Percentiles rank a stretch among this genome's conserved stretches.
Conservation (phyloP, 768 basidiomycete genomes). For the Termitomyces eurrhizus region DNA sequence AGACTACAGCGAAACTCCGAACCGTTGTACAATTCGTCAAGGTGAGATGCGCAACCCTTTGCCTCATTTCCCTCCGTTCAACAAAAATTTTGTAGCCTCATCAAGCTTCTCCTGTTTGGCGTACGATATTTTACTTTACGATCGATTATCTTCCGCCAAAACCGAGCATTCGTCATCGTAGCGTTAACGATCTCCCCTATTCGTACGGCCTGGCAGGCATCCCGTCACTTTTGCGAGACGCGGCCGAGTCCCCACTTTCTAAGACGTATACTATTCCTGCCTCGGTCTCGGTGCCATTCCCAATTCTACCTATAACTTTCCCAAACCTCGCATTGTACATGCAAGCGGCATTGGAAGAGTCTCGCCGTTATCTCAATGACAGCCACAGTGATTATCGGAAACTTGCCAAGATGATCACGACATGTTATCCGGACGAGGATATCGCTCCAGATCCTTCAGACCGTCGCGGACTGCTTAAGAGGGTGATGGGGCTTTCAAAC, state of each 20-base stretch:
- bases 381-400: constrained; percentile 58
- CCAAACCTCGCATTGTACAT: constrained; percentile 76
- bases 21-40: constrained; percentile 78
- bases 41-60: constrained; percentile 33
- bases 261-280: constrained; percentile 72
- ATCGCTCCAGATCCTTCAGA: constrained; percentile 24
- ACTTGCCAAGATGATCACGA: constrained; percentile 65
- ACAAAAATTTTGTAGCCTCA: constrained; percentile 45
- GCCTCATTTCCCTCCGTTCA: background rate
- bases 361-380: constrained; percentile 57
- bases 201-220: constrained; percentile 61
- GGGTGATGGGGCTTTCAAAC: constrained; percentile 51
- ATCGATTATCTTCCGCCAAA: constrained; percentile 64
- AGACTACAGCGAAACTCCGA: constrained; percentile 56
- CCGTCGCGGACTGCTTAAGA: constrained; percentile 51
- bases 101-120: constrained; percentile 59
- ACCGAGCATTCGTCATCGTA: constrained; percentile 34
- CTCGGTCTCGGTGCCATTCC: constrained; percentile 55
- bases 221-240: constrained; percentile 61
- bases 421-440: constrained; percentile 54
- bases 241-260: constrained; percentile 56
- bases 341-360: constrained; percentile 65
- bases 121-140: constrained; percentile 73
- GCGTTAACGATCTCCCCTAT: constrained; percentile 67
- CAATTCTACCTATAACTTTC: constrained; percentile 69